Base-by-base conservation (phyloP, 2,329 filamentous ascomycete genomes). In the Diplodia scrobiculata region DNA sequence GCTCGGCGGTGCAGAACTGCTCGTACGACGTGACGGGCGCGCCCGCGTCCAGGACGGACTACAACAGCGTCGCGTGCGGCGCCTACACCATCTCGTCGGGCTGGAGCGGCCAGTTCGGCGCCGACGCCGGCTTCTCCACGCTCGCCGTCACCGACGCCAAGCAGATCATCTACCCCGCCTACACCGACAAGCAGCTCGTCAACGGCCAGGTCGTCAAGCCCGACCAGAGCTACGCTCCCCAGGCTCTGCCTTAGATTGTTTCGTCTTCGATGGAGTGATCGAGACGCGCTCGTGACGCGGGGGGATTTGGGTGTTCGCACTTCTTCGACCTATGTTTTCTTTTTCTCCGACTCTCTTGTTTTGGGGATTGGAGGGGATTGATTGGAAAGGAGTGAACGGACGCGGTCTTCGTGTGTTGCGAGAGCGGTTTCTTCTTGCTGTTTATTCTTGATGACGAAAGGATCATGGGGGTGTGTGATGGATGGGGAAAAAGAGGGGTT, bases 21-120 rank as follows among this genome's bases (percentile, higher is more conserved):
- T 34, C 14, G 36, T 65, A 55, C 63, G 29, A 48, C 63, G 63
- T 65, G 17, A 47, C 21, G 1, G 63, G 63, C 63, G 9, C 25
- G 36, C 63, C 63, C 7, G 63, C 63, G 10, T 47, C 50, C 5
- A 36, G n/a, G 51, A 2, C 25, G 9, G 5, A 4, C 17, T 65
- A 55, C 63, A 65, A 65, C 63, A 19, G 11, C 17, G 63, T 65
- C 25, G 51, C 51, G 51, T 65, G 63, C 51, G 63, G 63, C 51
- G 4, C 25, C 7, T 65, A 65, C 63, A 65, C 63, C 21, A 19
- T 65, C 51, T 19, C 14, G 10, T 34, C 36, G 6, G 41, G 36
- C 63, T 65, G 63, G 63, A 47, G 32, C 63, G 63, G 38, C 63
- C 63, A 65, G 63, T 65, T 65, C 51, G 63, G 51, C 36, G n/a